Base-by-base conservation (phyloP, 176 grass and related monocot species). In the Paspalum vaginatum region DNA sequence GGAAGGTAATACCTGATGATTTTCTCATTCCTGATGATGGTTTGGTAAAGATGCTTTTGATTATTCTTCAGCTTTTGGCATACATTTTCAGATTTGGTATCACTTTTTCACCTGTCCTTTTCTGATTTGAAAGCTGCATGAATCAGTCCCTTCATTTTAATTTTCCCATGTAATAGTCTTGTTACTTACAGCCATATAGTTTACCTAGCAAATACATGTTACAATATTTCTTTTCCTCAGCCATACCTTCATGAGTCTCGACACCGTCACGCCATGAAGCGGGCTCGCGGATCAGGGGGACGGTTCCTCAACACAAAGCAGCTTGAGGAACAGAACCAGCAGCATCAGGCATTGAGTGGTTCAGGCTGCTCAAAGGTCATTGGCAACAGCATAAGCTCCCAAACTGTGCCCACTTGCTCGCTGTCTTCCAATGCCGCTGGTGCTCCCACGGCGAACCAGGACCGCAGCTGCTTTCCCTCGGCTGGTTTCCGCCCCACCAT, bases 241-340 rank as follows among this genome's bases (percentile, higher is more conserved):
- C 97, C 97, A 74, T 99, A 99, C 72, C 97, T 99, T 74, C 97
- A 99, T 49, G 97, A 99, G 65, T 99, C 97, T 79, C 93, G 97
- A 14, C 97, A 99, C 68, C 86, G 81, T 11, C 97, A 99, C 38
- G 97, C 97, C 58, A 93, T 99, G 93, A 96, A 99, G 57, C 80
- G 97, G 72, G 93, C 84, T 61, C 89, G 97, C 67, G 97, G 97
- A 86, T 91, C 88, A 16, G 93, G 97, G 60, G 97, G 97, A 50
- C 81, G 93, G 17, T 99, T 99, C 88, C 91, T 99, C 40, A 99
- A 99, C 79, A 90, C 81, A 59, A 96, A 93, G 82, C 85, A 94
- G 88, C 87, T 87, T 4, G 37, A 87, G 27, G 78, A 85, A 74
- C 85, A 90, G 87, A 83, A 45, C 20, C 81, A 82, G 76, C 82